These are phyloP conservation scores for Eucalyptus pumila DNA, from an alignment of 345 rosid species.

Conservation along the genomic window DNA sequence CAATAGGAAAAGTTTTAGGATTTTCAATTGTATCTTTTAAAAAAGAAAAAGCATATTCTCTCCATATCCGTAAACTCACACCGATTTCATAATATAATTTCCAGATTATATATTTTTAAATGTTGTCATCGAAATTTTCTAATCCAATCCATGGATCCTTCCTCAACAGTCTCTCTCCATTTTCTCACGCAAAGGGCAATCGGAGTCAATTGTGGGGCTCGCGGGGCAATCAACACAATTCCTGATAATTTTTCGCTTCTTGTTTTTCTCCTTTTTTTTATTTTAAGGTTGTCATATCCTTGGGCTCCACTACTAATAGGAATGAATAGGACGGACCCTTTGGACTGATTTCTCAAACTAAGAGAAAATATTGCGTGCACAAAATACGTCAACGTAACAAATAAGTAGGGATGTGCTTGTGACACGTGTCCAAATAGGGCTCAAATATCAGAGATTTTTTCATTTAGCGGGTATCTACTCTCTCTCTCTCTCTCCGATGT, in stretches of 20 bases:
- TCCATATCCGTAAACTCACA: background rate
- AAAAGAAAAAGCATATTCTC: background rate
- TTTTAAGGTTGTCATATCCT: background rate
- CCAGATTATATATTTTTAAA: background rate
- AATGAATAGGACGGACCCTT: no score
- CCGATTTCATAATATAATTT: background rate
- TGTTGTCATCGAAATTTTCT: background rate
- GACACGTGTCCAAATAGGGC: no score
- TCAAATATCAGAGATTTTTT: no score
- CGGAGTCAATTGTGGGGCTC: background rate
- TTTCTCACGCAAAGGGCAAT: background rate
- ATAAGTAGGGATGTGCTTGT: no score
- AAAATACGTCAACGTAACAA: no score
- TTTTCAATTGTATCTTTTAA: background rate
- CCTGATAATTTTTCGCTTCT: background rate
- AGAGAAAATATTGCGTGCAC: no score
- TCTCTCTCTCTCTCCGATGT: no score
- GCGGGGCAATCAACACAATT: background rate
- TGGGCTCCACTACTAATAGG: background rate
- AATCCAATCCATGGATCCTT: background rate
- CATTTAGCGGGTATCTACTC: no score
- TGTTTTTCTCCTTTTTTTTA: background rate
- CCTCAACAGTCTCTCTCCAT: background rate
- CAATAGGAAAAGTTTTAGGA: background rate
- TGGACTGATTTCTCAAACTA: no score